A percentile compares a stretch with the other conserved stretches of the same genome.
Evolutionary conservation across 2,329 filamentous ascomycete species (phyloP).

Genomic region (Venturiaceae sp.): DNA sequence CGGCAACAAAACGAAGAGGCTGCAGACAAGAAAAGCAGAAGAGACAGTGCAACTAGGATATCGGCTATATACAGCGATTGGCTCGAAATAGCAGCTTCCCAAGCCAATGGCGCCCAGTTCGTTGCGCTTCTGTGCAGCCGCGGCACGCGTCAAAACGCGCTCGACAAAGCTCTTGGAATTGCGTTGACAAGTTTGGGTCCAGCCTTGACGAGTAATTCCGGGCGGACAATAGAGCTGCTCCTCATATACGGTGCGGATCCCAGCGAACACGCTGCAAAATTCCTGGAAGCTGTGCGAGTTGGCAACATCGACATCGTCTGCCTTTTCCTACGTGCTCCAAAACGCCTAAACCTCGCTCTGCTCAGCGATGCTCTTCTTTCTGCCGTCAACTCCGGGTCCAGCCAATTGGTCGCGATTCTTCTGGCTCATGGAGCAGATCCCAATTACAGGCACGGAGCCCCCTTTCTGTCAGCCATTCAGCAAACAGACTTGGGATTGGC

Average conservation of each 20-base stretch:
- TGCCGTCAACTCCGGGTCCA: neutral
- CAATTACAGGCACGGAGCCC: neutral
- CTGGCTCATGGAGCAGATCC: neutral
- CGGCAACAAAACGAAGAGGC: neutral
- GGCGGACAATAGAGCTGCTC: neutral
- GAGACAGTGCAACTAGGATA: neutral
- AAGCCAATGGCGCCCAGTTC: neutral
- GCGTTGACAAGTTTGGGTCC: neutral
- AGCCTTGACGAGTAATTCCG: neutral
- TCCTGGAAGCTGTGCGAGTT: neutral
- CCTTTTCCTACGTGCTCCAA: neutral
- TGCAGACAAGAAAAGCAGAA: neutral
- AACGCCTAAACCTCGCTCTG: neutral
- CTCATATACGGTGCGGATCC: neutral
- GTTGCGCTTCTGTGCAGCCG: constrained; percentile 2
- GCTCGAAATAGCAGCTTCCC: neutral
- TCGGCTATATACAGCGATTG: neutral
- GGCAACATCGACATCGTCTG: neutral
- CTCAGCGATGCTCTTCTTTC: neutral
- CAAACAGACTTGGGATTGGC: neutral
- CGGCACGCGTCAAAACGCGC: neutral
- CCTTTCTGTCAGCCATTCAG: neutral
- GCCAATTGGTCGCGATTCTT: neutral
- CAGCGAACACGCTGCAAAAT: neutral
- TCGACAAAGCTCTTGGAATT: neutral